These are phyloP conservation scores for Westerdykella sp. DNA, from an alignment of 2,329 filamentous ascomycete genomes.

Conservation along the genomic window DNA sequence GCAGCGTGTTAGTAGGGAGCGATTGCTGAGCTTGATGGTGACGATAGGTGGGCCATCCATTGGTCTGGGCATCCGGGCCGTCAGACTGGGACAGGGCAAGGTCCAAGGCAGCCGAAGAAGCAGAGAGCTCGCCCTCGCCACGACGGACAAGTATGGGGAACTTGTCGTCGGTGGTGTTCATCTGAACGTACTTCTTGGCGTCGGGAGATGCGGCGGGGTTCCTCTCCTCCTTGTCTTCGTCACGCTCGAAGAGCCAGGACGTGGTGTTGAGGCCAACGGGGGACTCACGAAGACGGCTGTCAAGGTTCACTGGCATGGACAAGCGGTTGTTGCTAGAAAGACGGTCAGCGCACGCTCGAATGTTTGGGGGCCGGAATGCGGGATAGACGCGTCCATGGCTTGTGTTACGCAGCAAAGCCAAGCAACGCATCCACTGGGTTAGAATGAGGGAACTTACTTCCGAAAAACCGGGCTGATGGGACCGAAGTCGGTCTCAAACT, in stretches of 20 bases:
- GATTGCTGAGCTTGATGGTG: slow-evolving; percentile 61
- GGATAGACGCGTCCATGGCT: not conserved
- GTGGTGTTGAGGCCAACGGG: slow-evolving; percentile 62
- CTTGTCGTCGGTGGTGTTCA: slow-evolving; percentile 70
- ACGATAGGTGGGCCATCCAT: slow-evolving; percentile 55
- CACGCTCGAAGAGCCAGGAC: slow-evolving; percentile 79
- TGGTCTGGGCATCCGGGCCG: slow-evolving; percentile 49
- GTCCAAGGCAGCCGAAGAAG: slow-evolving; percentile 75
- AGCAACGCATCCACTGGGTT: slow-evolving; percentile 1
- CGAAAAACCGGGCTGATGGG: slow-evolving; percentile 29
- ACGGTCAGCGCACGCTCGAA: slow-evolving; percentile 16
- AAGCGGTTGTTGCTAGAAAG: slow-evolving; percentile 70
- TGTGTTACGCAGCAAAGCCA: not conserved
- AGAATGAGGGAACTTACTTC: slow-evolving; percentile 27
- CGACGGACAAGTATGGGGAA: slow-evolving; percentile 79
- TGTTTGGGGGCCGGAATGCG: slow-evolving; percentile 3
- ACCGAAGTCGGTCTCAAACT: slow-evolving; percentile 61
- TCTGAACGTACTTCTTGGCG: slow-evolving; percentile 62
- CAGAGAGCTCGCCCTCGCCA: slow-evolving; percentile 59
- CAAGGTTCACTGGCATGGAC: slow-evolving; percentile 78
- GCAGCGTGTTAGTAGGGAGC: slow-evolving; percentile 51
- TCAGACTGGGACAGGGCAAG: slow-evolving; percentile 65
- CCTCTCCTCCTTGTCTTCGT: slow-evolving; percentile 49
- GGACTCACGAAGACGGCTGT: slow-evolving; percentile 53
- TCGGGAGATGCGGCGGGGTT: slow-evolving; percentile 55